Percentiles rank a stretch among this genome's conserved stretches.
Conservation (phyloP, 805 yeast genomes). For the Candida nitratophila region DNA sequence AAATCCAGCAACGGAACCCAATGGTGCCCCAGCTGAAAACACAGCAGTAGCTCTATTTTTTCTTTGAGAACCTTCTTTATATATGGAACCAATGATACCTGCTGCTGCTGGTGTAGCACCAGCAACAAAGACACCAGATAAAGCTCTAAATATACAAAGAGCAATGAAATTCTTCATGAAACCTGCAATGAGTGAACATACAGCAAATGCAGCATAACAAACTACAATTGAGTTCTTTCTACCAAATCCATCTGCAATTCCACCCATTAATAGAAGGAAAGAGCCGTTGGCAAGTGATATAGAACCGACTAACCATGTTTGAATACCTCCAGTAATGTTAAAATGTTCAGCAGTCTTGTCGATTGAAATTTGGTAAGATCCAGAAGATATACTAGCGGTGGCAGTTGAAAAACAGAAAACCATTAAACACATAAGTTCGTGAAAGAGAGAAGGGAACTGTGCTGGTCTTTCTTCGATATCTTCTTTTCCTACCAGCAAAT, state of each 20-base stretch:
- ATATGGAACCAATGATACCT: constrained; percentile 31
- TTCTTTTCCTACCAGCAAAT: background rate
- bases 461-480: constrained; percentile 30
- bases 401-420: constrained; percentile 33
- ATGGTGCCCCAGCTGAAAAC: constrained; percentile 35
- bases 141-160: constrained; percentile 29
- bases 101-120: constrained; percentile 34
- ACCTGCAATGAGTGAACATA: constrained; percentile 22
- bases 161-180: constrained; percentile 25
- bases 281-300: constrained; percentile 37
- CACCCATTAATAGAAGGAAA: constrained; percentile 36
- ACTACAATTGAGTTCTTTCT: constrained; percentile 31
- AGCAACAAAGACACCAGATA: constrained; percentile 30
- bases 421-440: constrained; percentile 27
- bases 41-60: constrained; percentile 30
- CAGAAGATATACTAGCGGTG: constrained; percentile 30
- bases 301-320: constrained; percentile 37
- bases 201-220: constrained; percentile 26
- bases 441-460: constrained; percentile 23
- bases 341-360: constrained; percentile 29
- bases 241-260: constrained; percentile 42
- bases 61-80: constrained; percentile 24
- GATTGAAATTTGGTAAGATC: constrained; percentile 31
- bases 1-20: constrained; percentile 32
- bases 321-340: constrained; percentile 29